Conservation (phyloP, 1,139 yeast genomes). For the Zygoascus hellenicus region DNA sequence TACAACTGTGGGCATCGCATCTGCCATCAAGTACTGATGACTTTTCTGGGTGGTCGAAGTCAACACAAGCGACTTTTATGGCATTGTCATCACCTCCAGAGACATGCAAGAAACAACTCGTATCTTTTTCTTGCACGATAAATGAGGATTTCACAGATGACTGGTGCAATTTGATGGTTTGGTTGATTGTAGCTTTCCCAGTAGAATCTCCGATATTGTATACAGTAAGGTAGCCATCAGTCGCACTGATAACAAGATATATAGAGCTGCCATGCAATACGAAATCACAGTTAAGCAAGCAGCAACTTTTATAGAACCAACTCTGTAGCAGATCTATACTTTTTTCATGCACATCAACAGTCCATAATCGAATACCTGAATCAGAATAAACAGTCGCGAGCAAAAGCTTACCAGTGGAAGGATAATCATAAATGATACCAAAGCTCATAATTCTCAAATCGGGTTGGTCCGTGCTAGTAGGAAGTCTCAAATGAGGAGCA, state of each 20-base stretch:
- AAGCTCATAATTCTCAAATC: constrained; percentile 90
- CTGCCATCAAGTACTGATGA: constrained; percentile 34
- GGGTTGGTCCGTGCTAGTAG: constrained; percentile 48
- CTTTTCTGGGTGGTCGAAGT: constrained; percentile 22
- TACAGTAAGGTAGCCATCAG: constrained; percentile 71
- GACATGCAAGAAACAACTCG: constrained; percentile 37
- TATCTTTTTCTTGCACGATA: constrained; percentile 10
- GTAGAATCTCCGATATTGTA: constrained; percentile 43
- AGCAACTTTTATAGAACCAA: constrained; percentile 64
- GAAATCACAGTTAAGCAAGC: constrained; percentile 60
- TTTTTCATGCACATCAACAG: constrained; percentile 43
- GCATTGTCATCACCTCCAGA: constrained; percentile 96
- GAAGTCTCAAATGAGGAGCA: constrained; percentile 28
- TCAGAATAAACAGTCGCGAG: constrained; percentile 77
- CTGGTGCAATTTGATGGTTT: constrained; percentile 63
- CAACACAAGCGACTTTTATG: constrained; percentile 43
- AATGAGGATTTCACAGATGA: constrained; percentile 66
- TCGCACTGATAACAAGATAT: constrained; percentile 53
- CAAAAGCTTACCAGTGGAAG: constrained; percentile 40
- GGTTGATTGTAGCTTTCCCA: constrained; percentile 16
- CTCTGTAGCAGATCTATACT: constrained; percentile 42
- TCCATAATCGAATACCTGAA: constrained; percentile 66
- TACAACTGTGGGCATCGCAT: constrained; percentile 72
- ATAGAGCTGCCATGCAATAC: constrained; percentile 31
- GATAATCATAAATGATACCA: constrained; percentile 28